Evolutionary conservation across 345 rosid species (phyloP).

Genomic region (Eucalyptus victrix): DNA sequence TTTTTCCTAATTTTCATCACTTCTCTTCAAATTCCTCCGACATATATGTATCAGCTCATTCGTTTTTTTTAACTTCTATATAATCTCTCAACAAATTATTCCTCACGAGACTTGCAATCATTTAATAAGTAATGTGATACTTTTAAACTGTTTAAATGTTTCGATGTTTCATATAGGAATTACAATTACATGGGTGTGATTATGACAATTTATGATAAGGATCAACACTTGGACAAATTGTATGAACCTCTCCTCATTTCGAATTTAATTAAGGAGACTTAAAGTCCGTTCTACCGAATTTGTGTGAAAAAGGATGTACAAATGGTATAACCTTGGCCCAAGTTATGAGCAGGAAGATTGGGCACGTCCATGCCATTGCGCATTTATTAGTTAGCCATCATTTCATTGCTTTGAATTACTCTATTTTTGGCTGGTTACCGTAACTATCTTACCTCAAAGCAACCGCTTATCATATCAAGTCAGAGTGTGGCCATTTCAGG

Average conservation of each 20-base stretch:
- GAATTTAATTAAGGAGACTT: neutral
- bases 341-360: neutral
- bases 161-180: neutral
- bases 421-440: neutral
- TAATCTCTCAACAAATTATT: neutral
- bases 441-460: neutral
- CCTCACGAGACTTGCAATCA: neutral
- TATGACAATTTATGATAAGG: neutral
- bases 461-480: neutral
- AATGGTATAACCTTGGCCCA: neutral
- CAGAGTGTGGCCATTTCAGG: neutral
- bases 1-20: neutral
- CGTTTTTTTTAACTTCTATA: neutral
- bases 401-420: neutral
- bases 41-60: neutral
- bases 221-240: neutral
- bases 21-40: neutral
- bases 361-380: neutral
- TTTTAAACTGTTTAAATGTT: neutral
- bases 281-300: neutral
- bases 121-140: neutral
- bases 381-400: neutral
- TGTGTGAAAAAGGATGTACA: neutral
- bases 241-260: neutral
- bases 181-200: neutral